Percentiles rank a stretch among this genome's conserved stretches.
Evolutionary conservation across 345 rosid species (phyloP).

Genomic region (Acer negundo): DNA sequence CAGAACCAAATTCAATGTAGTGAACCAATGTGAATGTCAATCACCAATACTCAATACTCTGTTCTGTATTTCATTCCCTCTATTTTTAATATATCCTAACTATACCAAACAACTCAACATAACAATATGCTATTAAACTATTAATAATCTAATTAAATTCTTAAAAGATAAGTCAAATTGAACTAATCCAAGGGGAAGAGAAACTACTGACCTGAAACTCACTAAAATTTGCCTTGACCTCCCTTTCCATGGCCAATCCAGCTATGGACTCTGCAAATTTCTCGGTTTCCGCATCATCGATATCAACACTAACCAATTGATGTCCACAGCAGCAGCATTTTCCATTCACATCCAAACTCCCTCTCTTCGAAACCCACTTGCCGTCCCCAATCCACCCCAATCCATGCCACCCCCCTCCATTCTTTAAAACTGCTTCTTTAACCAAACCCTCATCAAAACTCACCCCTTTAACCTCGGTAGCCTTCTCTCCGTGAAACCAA

Average conservation of each 20-base stretch:
- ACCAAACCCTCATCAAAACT: constrained; percentile 35
- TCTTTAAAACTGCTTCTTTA: constrained; percentile 50
- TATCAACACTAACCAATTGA: constrained; percentile 68
- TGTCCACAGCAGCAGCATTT: constrained; percentile 68
- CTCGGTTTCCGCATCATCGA: constrained; percentile 63
- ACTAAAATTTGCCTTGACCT: constrained; percentile 69
- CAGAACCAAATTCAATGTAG: neutral
- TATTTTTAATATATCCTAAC: neutral
- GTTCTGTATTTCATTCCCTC: neutral
- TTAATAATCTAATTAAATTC: neutral
- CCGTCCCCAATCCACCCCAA: constrained; percentile 91
- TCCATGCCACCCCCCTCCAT: constrained; percentile 98
- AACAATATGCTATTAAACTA: neutral
- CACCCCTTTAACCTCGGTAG: constrained; percentile 34
- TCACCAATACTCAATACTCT: neutral
- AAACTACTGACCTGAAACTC: constrained; percentile 68
- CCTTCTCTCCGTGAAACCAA: constrained; percentile 54
- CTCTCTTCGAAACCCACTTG: constrained; percentile 64
- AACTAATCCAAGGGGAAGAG: no score
- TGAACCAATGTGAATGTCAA: neutral
- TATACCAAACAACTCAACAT: neutral
- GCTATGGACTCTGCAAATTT: constrained; percentile 68
- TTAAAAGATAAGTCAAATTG: neutral
- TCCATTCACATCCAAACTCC: constrained; percentile 49
- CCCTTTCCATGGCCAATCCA: constrained; percentile 78